phyloP scores from a whole-genome alignment of 2,329 filamentous ascomycete species.

The Aspergillus fructus region DNA sequence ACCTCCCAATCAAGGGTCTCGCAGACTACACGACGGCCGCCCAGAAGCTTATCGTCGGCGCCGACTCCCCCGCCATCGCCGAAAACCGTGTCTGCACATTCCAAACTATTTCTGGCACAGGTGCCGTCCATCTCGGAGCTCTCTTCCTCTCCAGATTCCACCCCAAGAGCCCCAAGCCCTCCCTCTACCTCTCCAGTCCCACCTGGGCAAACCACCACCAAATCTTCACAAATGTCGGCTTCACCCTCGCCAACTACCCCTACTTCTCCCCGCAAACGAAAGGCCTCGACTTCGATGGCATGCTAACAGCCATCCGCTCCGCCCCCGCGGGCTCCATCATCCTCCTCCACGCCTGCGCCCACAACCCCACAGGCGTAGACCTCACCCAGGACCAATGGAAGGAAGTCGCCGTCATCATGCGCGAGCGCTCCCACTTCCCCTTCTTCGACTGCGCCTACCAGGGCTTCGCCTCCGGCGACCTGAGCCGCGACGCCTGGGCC shows the following conservation, averaged over 20 bases:
- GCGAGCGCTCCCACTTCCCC: conserved; percentile 80
- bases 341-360: conserved; percentile 90
- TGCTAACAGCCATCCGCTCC: conserved; percentile 68
- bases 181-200: conserved; percentile 88
- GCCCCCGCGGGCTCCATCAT: conserved; percentile 82
- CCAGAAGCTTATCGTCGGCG: conserved; percentile 83
- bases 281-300: conserved; percentile 87
- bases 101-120: conserved; percentile 96
- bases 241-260: conserved; percentile 79
- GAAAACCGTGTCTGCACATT: conserved; percentile 80
- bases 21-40: conserved; percentile 83
- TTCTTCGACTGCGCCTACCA: conserved; percentile 99
- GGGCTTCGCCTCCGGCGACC: conserved; percentile 90
- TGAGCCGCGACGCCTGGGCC: conserved; percentile 82
- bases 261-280: conserved; percentile 91
- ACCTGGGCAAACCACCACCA: conserved; percentile 99
- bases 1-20: conserved; percentile 91
- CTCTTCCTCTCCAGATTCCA: conserved; percentile 95
- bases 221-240: conserved; percentile 88
- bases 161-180: conserved; percentile 50
- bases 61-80: conserved; percentile 73
- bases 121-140: conserved; percentile 87
- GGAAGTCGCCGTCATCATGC: conserved; percentile 76
- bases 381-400: conserved; percentile 93
- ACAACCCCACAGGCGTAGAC: conserved; percentile 97